Evolutionary conservation across 495 filamentous ascomycete genomes (phyloP).

Genomic region (Astrocystis sublimbata): DNA sequence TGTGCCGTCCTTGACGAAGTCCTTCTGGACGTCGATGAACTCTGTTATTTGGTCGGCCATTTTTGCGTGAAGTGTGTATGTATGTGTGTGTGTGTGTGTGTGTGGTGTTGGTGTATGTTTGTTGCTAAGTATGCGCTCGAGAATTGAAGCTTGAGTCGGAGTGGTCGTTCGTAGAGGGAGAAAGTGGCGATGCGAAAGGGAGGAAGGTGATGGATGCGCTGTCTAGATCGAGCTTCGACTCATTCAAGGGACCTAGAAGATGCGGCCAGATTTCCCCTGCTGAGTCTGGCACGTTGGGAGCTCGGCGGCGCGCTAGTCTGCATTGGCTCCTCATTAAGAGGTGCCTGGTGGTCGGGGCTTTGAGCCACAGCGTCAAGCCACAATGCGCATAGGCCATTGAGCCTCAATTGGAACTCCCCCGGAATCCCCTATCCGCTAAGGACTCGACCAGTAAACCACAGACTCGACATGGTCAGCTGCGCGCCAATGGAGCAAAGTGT

Average conservation of each 20-base stretch:
- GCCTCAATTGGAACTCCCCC: background rate
- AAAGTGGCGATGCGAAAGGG: slow-evolving; percentile 1
- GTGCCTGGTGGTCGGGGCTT: background rate
- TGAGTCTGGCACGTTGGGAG: background rate
- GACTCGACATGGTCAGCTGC: no score
- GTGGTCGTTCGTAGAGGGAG: background rate
- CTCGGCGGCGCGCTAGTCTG: background rate
- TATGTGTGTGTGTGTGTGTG: background rate
- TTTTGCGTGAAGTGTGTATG: no score
- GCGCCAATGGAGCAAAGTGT: slow-evolving; percentile 1
- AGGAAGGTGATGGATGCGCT: slow-evolving; percentile 11
- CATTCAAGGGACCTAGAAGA: background rate
- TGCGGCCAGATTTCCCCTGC: slow-evolving; percentile 36
- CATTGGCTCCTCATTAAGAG: background rate
- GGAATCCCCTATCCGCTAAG: background rate
- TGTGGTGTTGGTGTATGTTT: background rate
- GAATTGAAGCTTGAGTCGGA: background rate
- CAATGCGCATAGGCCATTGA: background rate
- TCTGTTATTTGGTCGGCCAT: slow-evolving; percentile 78
- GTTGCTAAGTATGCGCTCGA: background rate
- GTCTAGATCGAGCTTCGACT: slow-evolving; percentile 1
- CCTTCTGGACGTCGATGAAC: slow-evolving; percentile 72
- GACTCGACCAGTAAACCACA: background rate
- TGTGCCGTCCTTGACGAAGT: slow-evolving; percentile 77
- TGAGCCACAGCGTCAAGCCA: background rate